Evolutionary conservation across 192 early-diverging fungal genomes (phyloP), one percentile per base, ranked within the genome.

Genomic region (Phycomyces blakesleeanus): DNA sequence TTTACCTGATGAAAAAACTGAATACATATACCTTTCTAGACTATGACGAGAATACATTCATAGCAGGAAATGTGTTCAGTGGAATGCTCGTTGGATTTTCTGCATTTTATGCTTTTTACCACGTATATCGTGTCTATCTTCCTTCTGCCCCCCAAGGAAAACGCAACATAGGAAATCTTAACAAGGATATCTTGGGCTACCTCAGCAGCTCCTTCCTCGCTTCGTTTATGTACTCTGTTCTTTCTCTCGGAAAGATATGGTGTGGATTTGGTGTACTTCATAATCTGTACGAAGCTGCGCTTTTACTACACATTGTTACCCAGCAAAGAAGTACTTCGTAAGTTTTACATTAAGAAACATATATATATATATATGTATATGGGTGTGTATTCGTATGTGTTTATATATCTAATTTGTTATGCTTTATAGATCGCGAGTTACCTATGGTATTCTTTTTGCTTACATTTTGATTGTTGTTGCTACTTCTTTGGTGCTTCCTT

Each of bases 211-310:
- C 70, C 24, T 54, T 58, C 18, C 12, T 62, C 20, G 37, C 59
- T 16, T 27, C 38, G n/a, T 14, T 61, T 16, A 37, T 59, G 3
- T 62, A 62, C 26, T 57, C 53, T 14, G 9, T 61, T 14, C 47
- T 72, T n/a, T 59, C 52, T 60, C 25, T 40, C 14, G 64, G 64
- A 16, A 72, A 66, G 39, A 37, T 72, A 14, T 66, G 57, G 57
- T 29, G 52, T 38, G 39, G 49, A 2, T 72, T 72, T 57, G 64
- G 63, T 21, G 10, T 49, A n/a, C 60, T 72, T n/a, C 64, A 66
- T 62, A 72, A 66, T 54, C 11, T 66, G 15, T 66, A 47, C 21
- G 70, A 72, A 40, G 54, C 66, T 57, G 39, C 41, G 16, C 25
- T 72, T 18, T 25, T 72, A 9, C 47, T 66, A 9, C 18, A 24